Percentiles rank a stretch among this genome's conserved stretches.
phyloP scores from a whole-genome alignment of 306 rosid genomes.

The Acacia confusa region DNA sequence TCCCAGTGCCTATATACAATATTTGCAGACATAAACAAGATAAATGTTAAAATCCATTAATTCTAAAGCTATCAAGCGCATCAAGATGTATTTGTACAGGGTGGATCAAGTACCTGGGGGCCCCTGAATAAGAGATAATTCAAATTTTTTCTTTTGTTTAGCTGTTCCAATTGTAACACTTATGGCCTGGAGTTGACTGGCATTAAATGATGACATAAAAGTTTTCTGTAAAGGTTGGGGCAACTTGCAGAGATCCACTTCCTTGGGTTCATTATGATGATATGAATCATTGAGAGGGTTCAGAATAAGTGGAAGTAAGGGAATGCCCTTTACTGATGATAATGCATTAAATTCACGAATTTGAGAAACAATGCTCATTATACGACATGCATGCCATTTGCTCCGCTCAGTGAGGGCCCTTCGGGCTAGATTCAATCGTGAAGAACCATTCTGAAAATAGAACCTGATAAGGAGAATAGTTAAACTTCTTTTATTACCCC shows the following conservation, averaged over 20 bases:
- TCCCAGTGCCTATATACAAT: constrained; percentile 80
- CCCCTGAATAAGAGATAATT: constrained; percentile 94
- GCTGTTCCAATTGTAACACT: constrained; percentile 58
- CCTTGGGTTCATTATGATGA: constrained; percentile 42
- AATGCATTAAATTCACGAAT: constrained; percentile 94
- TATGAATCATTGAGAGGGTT: constrained; percentile 52
- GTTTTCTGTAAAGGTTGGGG: constrained; percentile 72
- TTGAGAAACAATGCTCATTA: constrained; percentile 91
- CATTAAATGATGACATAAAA: constrained; percentile 77
- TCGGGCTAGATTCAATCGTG: constrained; percentile 86
- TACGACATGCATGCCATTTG: constrained; percentile 88
- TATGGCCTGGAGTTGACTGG: constrained; percentile 82
- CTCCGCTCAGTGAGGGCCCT: constrained; percentile 85
- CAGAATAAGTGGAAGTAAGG: constrained; percentile 74
- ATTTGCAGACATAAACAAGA: background rate
- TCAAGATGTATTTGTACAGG: constrained; percentile 11
- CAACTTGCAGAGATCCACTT: constrained; percentile 64
- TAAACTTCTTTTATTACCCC: constrained; percentile 69
- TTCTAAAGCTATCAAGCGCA: constrained; percentile 24
- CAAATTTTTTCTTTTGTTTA: constrained; percentile 50
- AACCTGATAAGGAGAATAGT: constrained; percentile 71
- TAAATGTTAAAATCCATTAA: constrained; percentile 12
- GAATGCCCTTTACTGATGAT: constrained; percentile 77
- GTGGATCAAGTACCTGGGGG: constrained; percentile 80
- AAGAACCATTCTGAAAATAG: constrained; percentile 80